Base-by-base conservation (phyloP, 2,329 filamentous ascomycete genomes). In the Ophiostoma tasmaniense region DNA sequence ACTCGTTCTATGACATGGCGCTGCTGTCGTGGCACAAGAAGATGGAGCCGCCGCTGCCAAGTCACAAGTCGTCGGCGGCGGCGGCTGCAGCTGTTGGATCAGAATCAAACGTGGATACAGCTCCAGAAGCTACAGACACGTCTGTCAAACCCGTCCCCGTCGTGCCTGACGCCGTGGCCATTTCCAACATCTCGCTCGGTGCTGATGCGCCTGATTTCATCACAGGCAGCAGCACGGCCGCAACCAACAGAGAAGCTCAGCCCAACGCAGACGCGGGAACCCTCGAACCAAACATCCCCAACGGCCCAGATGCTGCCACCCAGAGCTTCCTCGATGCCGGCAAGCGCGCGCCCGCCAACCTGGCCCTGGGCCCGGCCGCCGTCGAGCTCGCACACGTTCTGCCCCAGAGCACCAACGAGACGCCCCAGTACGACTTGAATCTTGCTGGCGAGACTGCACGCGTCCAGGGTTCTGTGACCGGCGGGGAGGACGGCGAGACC, bases 1-100 rank as follows among this genome's bases (percentile, higher is more conserved):
- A 93, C 73, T 86, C 87, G 1, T 77, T 93, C 30, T 93, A 92
- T 75, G 91, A 94, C 72, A 88, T 88, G 72, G 89, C 89, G 0
- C 76, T 93, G 52, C 82, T 93, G 8, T 89, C 88, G 0, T 94
- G 90, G 90, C 81, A 89, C 72, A 87, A 87, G 70, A 78, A 79
- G 0, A 75, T 92, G 0, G 78, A 87, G 0, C 87, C 89, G 1
- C 81, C 85, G 0, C 75, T 90, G 7, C 88, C 88, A 4, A 84
- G 80, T 67, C 76, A 84, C 20, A 76, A 79, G n/a, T 80, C 78
- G 0, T 84, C 85, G 0, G 55, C 55, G 2, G 55, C 55, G 8
- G 55, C 13, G 17, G 55, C 59, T 8, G 30, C 20, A 17, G 33
- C 61, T 8, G 33, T 33, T 33, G 33, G 33, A 33, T 33, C 33